A percentile compares a stretch with the other conserved stretches of the same genome.
These are phyloP conservation scores for Spongiforma sp. DNA, from an alignment of 1,284 basidiomycete genomes.

Conservation along the genomic window DNA sequence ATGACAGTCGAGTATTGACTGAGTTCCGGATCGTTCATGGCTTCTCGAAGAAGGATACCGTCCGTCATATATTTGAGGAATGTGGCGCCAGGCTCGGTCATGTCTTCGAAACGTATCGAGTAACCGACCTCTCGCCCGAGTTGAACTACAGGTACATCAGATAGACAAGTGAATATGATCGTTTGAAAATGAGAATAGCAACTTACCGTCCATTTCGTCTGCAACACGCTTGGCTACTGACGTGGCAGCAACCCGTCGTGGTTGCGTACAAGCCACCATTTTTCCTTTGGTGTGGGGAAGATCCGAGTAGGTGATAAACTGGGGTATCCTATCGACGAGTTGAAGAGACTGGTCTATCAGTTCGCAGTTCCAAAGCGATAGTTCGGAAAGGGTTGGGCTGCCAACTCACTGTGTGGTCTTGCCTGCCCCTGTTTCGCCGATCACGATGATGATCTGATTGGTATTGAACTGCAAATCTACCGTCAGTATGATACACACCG, in stretches of 20 bases:
- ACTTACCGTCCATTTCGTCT: slow-evolving; percentile 95
- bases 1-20: slow-evolving; percentile 96
- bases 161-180: slow-evolving; percentile 9
- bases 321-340: slow-evolving; percentile 76
- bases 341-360: slow-evolving; percentile 33
- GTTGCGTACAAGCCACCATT: slow-evolving; percentile 97
- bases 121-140: slow-evolving; percentile 97
- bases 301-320: slow-evolving; percentile 95
- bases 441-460: slow-evolving; percentile 94
- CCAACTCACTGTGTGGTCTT: slow-evolving; percentile 92
- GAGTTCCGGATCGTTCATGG: slow-evolving; percentile 94
- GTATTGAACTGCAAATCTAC: slow-evolving; percentile 67
- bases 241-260: slow-evolving; percentile 97
- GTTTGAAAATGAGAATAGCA: not conserved
- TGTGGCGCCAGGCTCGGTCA: slow-evolving; percentile 90
- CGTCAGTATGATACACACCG: slow-evolving; percentile 20
- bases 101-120: slow-evolving; percentile 98
- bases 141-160: slow-evolving; percentile 57
- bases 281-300: slow-evolving; percentile 88
- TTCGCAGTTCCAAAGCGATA: slow-evolving; percentile 26
- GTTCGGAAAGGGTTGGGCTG: slow-evolving; percentile 22
- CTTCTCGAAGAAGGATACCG: slow-evolving; percentile 97
- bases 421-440: slow-evolving; percentile 97
- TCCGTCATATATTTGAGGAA: slow-evolving; percentile 99
- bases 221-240: slow-evolving; percentile 98